Base-by-base conservation (phyloP, 2,329 filamentous ascomycete species). In the Mariannaea elegans region DNA sequence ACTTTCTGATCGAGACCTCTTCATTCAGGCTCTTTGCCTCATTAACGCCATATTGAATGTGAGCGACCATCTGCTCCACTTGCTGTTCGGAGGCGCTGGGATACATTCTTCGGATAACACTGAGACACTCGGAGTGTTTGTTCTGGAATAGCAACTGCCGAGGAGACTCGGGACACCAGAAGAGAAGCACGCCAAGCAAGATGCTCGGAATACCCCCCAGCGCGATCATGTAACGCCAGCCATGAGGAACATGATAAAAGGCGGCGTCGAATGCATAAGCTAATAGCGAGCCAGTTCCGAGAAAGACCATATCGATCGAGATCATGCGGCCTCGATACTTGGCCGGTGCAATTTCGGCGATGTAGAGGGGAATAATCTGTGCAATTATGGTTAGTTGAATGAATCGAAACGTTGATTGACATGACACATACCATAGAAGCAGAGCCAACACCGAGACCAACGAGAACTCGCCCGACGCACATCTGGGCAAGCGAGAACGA, bases 371-470 rank as follows among this genome's bases (percentile, higher is more conserved):
- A 21, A 63, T 63, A 41, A 65, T 65, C 62, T 65, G 12, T 7
- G 19, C 12, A 7, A n/a, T 3, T 21, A 5, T 6, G 34, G 24
- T 59, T 27, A 62, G 49, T 6, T 3, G 18, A 23, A 7, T n/a
- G 53, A 16, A 13, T 1, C 21, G 4, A n/a, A 24, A 5, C 14
- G 27, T 3, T 7, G 21, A 18, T 24, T 16, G 4, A 32, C 23
- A 7, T 6, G 10, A n/a, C 16, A 42, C 74, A 53, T 24, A 77
- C 70, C 78, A 81, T 80, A 14, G 75, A 75, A 13, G 77, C 79
- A 6, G 72, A 74, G 2, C 76, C 76, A 24, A 79, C 76, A 32
- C 80, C 79, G 8, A 82, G 71, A 3, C 80, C 79, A 38, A 68
- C 65, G 4, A 68, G 54, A 14, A 66, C 38, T 18, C 66, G 55